phyloP scores from a whole-genome alignment of 805 yeast genomes.

The Ogataea corticis region DNA sequence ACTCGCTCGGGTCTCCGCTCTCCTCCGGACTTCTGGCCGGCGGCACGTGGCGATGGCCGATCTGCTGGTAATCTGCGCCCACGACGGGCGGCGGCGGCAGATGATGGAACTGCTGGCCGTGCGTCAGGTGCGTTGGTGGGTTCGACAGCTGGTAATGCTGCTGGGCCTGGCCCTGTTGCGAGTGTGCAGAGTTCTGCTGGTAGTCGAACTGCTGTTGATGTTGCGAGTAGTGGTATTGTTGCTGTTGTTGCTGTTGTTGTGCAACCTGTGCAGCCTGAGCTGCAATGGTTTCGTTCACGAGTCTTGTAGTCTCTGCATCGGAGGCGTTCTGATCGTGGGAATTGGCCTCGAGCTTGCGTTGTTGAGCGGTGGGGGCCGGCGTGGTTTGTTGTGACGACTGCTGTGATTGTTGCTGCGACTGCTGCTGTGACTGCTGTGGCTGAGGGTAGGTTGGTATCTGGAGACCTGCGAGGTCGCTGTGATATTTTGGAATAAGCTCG shows the following conservation, averaged over 20 bases:
- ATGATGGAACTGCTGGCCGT: constrained; percentile 12
- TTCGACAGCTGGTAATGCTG: constrained; percentile 9
- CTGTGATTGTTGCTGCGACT: constrained; percentile 7
- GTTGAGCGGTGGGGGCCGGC: constrained; percentile 2
- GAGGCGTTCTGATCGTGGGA: constrained; percentile 8
- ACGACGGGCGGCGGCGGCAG: constrained; percentile 15
- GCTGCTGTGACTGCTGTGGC: constrained; percentile 9
- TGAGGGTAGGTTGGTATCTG: constrained; percentile 19
- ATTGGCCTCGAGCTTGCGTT: constrained; percentile 5
- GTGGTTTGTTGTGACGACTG: constrained; percentile 1
- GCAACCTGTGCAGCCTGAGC: constrained; percentile 27
- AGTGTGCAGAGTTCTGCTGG: constrained; percentile 7
- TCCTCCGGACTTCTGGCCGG: constrained; percentile 10
- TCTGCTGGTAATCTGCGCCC: constrained; percentile 17
- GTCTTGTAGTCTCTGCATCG: constrained; percentile 19
- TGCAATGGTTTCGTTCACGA: constrained; percentile 22
- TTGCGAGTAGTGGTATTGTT: constrained; percentile 10
- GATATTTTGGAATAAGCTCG: constrained; percentile 25
- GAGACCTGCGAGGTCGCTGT: constrained; percentile 15
- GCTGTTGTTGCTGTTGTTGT: constrained; percentile 13
- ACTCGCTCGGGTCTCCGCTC: constrained; percentile 36
- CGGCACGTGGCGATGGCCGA: constrained; percentile 10
- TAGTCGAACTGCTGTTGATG: constrained; percentile 17
- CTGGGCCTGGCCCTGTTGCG: constrained; percentile 12
- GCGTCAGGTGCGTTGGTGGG: constrained; percentile 6